A percentile compares a stretch with the other conserved stretches of the same genome.
These are phyloP conservation scores for Phytophthora crassamura DNA, from an alignment of 352 stramenopile species.

Conservation along the genomic window DNA sequence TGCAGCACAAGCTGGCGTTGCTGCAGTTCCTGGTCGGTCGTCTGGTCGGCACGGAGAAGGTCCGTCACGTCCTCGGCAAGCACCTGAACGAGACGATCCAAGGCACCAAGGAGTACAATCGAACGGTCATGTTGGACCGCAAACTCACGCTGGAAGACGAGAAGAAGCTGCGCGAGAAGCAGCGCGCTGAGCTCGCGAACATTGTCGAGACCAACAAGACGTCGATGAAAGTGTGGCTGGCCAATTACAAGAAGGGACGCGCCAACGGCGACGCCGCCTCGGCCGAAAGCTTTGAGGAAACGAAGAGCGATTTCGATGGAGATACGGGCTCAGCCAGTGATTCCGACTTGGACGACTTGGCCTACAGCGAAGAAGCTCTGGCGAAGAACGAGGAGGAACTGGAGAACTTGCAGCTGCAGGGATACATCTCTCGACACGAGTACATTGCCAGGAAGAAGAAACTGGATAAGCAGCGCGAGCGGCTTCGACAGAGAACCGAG, in stretches of 20 bases:
- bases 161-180: slow-evolving; percentile 81
- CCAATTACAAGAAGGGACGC: slow-evolving; percentile 61
- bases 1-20: slow-evolving; percentile 77
- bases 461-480: slow-evolving; percentile 71
- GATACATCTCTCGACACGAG: slow-evolving; percentile 80
- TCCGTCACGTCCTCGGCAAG: slow-evolving; percentile 63
- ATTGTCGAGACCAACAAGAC: slow-evolving; percentile 63
- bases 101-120: slow-evolving; percentile 80
- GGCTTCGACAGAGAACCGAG: slow-evolving; percentile 59
- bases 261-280: slow-evolving; percentile 16
- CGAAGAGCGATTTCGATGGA: slow-evolving; percentile 42
- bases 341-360: slow-evolving; percentile 69
- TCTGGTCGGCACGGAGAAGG: slow-evolving; percentile 67
- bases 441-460: slow-evolving; percentile 82
- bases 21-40: slow-evolving; percentile 75
- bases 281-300: slow-evolving; percentile 47
- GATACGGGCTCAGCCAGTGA: slow-evolving; percentile 58
- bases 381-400: slow-evolving; percentile 80
- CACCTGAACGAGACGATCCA: slow-evolving; percentile 65
- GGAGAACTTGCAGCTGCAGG: slow-evolving; percentile 63
- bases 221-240: slow-evolving; percentile 66
- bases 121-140: slow-evolving; percentile 63
- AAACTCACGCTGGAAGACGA: slow-evolving; percentile 80
- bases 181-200: slow-evolving; percentile 63
- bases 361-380: slow-evolving; percentile 63